Evolutionary conservation across 306 rosid species (phyloP).

Genomic region (Luffa aegyptiaca): DNA sequence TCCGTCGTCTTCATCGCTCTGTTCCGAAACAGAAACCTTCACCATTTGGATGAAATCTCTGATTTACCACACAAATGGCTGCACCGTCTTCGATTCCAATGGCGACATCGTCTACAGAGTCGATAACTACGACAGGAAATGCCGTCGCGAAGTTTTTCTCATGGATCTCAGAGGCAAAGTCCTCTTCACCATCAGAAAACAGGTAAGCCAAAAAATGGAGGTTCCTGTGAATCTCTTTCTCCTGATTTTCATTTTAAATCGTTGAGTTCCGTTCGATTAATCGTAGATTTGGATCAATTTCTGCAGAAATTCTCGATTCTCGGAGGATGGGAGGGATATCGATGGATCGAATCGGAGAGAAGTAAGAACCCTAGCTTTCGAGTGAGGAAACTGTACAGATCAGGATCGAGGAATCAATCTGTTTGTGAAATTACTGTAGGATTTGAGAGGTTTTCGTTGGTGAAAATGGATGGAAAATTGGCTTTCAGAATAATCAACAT

Average conservation of each 20-base stretch:
- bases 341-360: slow-evolving; percentile 14
- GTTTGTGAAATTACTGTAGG: slow-evolving; percentile 51
- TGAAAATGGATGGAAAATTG: slow-evolving; percentile 26
- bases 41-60: slow-evolving; percentile 96
- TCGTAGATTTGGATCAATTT: not conserved
- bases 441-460: slow-evolving; percentile 34
- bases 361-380: slow-evolving; percentile 40
- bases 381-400: slow-evolving; percentile 36
- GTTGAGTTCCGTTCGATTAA: not conserved
- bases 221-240: not conserved
- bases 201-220: slow-evolving; percentile 28
- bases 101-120: slow-evolving; percentile 70
- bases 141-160: slow-evolving; percentile 60
- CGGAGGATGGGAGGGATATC: slow-evolving; percentile 73
- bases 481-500: slow-evolving; percentile 37
- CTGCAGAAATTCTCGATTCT: slow-evolving; percentile 47
- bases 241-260: not conserved
- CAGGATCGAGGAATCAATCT: slow-evolving; percentile 24
- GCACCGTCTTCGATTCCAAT: slow-evolving; percentile 64
- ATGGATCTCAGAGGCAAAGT: slow-evolving; percentile 68
- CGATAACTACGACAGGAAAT: slow-evolving; percentile 66
- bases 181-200: slow-evolving; percentile 42
- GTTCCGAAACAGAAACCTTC: slow-evolving; percentile 35
- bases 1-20: not conserved
- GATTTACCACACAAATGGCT: slow-evolving; percentile 64